A percentile compares a stretch with the other conserved stretches of the same genome.
phyloP scores from a whole-genome alignment of 2,329 filamentous ascomycete species.

The Tricladium varicosporioides region DNA sequence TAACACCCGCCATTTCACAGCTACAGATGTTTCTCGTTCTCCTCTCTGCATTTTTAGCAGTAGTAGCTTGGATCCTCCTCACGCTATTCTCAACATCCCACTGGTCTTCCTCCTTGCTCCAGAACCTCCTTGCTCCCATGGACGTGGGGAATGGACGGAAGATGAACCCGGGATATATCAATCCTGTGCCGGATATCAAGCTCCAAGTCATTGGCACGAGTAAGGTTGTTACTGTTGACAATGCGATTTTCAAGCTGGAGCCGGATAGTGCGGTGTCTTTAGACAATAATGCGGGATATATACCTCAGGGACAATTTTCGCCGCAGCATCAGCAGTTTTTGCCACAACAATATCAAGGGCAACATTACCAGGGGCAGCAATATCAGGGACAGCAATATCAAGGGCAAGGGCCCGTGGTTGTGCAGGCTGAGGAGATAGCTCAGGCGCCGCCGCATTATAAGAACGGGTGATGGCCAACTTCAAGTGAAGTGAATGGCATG shows the following conservation, averaged over 20 bases:
- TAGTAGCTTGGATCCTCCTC: not conserved
- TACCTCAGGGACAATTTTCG: too few species aligned
- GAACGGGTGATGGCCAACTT: too few species aligned
- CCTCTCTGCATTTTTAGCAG: not conserved
- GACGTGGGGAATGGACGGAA: not conserved
- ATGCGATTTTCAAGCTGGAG: not conserved
- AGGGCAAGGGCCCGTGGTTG: too few species aligned
- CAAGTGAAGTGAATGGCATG: too few species aligned
- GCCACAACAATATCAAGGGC: too few species aligned
- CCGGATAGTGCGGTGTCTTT: too few species aligned
- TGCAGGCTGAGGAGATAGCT: too few species aligned
- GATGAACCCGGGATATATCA: not conserved
- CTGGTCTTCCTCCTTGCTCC: slow-evolving; percentile 5
- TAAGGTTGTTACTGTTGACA: not conserved
- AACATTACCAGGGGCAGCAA: too few species aligned
- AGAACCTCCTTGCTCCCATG: not conserved
- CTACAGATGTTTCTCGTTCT: slow-evolving; percentile 4
- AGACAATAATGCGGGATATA: too few species aligned
- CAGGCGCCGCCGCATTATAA: too few species aligned
- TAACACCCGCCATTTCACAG: slow-evolving; percentile 3
- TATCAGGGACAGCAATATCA: too few species aligned
- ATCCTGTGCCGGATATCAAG: not conserved
- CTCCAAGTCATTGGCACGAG: not conserved
- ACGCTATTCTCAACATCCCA: not conserved
- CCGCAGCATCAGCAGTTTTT: too few species aligned